Conservation (phyloP, 306 rosid species). For the Canavalia ensiformis region DNA sequence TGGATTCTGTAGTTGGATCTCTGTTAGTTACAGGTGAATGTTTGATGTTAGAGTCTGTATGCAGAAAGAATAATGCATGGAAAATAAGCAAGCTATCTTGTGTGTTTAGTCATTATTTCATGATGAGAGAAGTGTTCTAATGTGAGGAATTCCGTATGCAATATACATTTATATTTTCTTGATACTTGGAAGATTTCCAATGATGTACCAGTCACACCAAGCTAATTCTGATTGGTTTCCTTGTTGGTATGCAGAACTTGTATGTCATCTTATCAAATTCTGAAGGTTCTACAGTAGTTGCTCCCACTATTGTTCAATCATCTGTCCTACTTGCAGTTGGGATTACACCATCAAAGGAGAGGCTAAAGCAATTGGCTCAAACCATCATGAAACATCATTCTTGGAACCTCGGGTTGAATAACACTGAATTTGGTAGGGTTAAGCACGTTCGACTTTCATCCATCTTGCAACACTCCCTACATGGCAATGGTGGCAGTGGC, state of each 20-base stretch:
- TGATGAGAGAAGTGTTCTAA: background rate
- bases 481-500: conserved; percentile 59
- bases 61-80: conserved; percentile 1
- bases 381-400: conserved; percentile 75
- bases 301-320: conserved; percentile 79
- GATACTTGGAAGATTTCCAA: conserved; percentile 9
- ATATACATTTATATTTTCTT: conserved; percentile 2
- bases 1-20: conserved; percentile 28
- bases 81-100: conserved; percentile 7
- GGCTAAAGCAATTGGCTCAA: conserved; percentile 88
- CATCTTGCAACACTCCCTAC: conserved; percentile 69
- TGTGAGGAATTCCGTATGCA: conserved; percentile 7
- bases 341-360: conserved; percentile 65
- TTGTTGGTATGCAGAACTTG: conserved; percentile 69
- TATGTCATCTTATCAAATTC: conserved; percentile 68
- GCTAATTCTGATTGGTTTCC: conserved; percentile 50
- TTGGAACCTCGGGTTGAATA: conserved; percentile 81
- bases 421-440: conserved; percentile 81
- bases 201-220: conserved; percentile 12
- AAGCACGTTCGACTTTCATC: conserved; percentile 89
- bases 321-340: conserved; percentile 74
- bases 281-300: conserved; percentile 73
- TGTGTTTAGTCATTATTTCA: background rate
- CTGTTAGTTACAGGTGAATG: background rate
- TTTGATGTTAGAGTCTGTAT: background rate